These are phyloP conservation scores for Cutaneotrichosporon mucoides DNA, from an alignment of 1,284 basidiomycete species.

Conservation along the genomic window DNA sequence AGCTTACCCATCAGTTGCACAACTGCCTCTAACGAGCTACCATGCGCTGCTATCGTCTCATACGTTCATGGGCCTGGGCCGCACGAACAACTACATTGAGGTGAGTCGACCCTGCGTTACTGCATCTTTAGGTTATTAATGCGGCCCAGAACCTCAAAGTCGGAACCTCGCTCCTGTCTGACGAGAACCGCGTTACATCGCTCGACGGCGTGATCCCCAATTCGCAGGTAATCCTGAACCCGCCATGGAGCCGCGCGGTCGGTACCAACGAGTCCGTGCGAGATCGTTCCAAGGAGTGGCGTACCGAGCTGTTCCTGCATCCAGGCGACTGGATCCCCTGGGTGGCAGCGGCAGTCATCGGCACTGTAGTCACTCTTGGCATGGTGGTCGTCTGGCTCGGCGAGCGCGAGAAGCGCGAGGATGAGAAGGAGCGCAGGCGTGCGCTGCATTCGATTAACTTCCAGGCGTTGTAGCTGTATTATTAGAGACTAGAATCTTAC, in stretches of 20 bases:
- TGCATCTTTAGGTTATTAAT: not conserved
- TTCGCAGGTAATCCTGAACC: slow-evolving; percentile 91
- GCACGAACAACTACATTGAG: slow-evolving; percentile 99
- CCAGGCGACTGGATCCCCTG: slow-evolving; percentile 97
- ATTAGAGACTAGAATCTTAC: not conserved
- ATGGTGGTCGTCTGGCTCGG: slow-evolving; percentile 82
- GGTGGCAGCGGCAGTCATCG: slow-evolving; percentile 82
- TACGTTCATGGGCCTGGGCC: slow-evolving; percentile 91
- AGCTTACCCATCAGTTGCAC: slow-evolving; percentile 60
- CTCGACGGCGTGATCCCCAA: slow-evolving; percentile 98
- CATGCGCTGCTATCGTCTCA: slow-evolving; percentile 86
- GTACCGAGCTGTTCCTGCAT: slow-evolving; percentile 80
- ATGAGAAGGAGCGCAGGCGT: slow-evolving; percentile 80
- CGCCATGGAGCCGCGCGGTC: slow-evolving; percentile 52
- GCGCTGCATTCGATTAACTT: slow-evolving; percentile 95
- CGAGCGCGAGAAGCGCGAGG: slow-evolving; percentile 90
- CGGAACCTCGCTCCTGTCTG: slow-evolving; percentile 69
- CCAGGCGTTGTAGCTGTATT: slow-evolving; percentile 65
- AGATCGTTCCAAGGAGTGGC: slow-evolving; percentile 60
- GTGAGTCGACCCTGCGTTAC: slow-evolving; percentile 25
- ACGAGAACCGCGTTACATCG: slow-evolving; percentile 65
- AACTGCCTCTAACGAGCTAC: slow-evolving; percentile 88
- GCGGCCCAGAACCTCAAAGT: slow-evolving; percentile 69
- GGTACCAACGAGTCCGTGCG: slow-evolving; percentile 19
- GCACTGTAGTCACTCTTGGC: slow-evolving; percentile 68